Percentiles rank a stretch among this genome's conserved stretches.
phyloP scores from a whole-genome alignment of 108 stramenopile genomes.

The Skeletonema potamos region DNA sequence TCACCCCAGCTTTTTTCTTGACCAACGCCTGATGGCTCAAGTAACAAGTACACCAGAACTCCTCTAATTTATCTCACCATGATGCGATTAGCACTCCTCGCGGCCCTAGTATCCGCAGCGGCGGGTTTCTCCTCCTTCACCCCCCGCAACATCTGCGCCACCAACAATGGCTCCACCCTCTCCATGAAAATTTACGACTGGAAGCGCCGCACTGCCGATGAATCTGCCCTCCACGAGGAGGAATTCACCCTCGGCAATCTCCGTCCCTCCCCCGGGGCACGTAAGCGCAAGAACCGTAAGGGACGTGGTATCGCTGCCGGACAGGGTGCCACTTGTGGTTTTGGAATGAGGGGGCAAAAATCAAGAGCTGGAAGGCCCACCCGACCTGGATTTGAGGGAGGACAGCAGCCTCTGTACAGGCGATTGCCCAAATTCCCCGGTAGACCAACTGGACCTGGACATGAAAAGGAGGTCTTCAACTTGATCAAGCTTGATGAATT shows the following conservation, averaged over 20 bases:
- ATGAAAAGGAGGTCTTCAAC: constrained; percentile 89
- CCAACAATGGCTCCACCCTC: constrained; percentile 39
- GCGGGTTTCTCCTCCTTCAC: constrained; percentile 53
- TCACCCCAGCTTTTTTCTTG: neutral
- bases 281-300: constrained; percentile 82
- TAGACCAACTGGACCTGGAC: constrained; percentile 92
- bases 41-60: neutral
- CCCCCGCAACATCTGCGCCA: constrained; percentile 37
- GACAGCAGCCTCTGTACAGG: constrained; percentile 94
- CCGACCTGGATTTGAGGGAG: constrained; percentile 96
- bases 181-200: constrained; percentile 96
- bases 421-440: constrained; percentile 94
- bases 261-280: constrained; percentile 82
- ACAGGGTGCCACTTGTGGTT: constrained; percentile 96
- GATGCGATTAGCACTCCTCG: constrained; percentile 35
- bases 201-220: constrained; percentile 90
- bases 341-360: constrained; percentile 98
- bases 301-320: constrained; percentile 97
- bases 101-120: constrained; percentile 38
- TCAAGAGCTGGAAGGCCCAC: constrained; percentile 84
- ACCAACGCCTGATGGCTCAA: neutral
- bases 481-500: constrained; percentile 90
- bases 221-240: constrained; percentile 70
- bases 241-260: constrained; percentile 82
- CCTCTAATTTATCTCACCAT: constrained; percentile 34